These are phyloP conservation scores for Annulohypoxylon stygium DNA, from an alignment of 495 filamentous ascomycete species.

Conservation along the genomic window DNA sequence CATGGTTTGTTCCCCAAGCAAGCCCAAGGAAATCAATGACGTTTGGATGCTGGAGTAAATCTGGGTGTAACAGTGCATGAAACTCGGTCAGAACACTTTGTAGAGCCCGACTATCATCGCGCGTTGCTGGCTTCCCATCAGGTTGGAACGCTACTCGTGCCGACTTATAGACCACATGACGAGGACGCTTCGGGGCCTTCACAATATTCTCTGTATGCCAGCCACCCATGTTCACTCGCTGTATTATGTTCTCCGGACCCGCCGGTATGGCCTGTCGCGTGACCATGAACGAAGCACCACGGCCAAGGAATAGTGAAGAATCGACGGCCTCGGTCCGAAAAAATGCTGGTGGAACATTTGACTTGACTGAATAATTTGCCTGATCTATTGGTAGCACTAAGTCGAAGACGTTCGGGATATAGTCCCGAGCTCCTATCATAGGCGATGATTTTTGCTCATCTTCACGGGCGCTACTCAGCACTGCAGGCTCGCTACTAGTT, in stretches of 20 bases:
- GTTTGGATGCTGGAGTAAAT: background rate
- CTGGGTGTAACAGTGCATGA: background rate
- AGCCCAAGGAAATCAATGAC: background rate
- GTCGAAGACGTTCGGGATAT: background rate
- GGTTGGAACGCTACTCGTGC: constrained; percentile 1
- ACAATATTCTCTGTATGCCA: background rate
- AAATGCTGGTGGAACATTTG: background rate
- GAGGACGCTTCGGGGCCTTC: background rate
- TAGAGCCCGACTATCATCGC: constrained; percentile 4
- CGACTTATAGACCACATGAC: background rate
- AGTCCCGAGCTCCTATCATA: background rate
- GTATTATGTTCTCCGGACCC: background rate
- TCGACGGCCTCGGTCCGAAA: constrained; percentile 1
- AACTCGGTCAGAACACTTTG: constrained; percentile 7
- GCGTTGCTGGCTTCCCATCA: background rate
- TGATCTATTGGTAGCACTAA: background rate
- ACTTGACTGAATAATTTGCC: background rate
- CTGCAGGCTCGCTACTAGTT: background rate
- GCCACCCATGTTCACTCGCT: background rate
- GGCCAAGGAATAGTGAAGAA: background rate
- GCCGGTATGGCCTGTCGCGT: constrained; percentile 1
- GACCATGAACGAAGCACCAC: constrained; percentile 2
- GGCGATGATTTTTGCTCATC: background rate
- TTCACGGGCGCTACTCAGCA: background rate
- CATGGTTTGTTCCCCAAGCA: constrained; percentile 1